Conservation (phyloP, 2,329 filamentous ascomycete species). For the Aaosphaeria arxii region DNA sequence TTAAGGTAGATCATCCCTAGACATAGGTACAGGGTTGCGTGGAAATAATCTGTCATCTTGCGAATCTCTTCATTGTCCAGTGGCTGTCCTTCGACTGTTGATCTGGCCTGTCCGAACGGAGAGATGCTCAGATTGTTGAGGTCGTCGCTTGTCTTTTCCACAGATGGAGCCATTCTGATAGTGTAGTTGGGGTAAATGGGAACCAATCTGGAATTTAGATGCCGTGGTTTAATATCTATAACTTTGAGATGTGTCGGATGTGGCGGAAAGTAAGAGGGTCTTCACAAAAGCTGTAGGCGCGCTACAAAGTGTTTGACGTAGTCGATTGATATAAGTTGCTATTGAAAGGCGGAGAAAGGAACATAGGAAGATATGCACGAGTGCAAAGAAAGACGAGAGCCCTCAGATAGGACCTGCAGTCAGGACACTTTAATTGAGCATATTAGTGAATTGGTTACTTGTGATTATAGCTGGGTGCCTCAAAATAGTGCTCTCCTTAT, state of each 20-base stretch:
- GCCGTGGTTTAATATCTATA: background rate
- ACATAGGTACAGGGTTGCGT: constrained; percentile 70
- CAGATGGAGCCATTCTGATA: constrained; percentile 12
- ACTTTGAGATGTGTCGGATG: background rate
- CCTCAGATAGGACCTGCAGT: too few relatives aligned
- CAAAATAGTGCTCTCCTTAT: too few relatives aligned
- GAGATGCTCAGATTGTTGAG: constrained; percentile 44
- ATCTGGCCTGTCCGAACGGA: constrained; percentile 63
- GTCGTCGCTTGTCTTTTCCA: constrained; percentile 24
- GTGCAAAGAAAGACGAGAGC: too few relatives aligned
- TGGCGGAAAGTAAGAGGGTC: background rate
- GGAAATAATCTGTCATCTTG: constrained; percentile 70
- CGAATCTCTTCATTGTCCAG: constrained; percentile 64
- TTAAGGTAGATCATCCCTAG: constrained; percentile 79
- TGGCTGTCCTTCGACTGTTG: constrained; percentile 59
- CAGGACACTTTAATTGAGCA: too few relatives aligned
- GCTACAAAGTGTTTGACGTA: too few relatives aligned
- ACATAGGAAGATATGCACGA: too few relatives aligned
- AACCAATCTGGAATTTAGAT: background rate
- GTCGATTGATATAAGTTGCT: too few relatives aligned
- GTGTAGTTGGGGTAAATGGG: background rate
- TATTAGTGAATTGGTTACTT: too few relatives aligned
- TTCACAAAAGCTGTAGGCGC: background rate
- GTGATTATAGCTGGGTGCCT: too few relatives aligned
- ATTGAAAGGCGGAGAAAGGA: too few relatives aligned